Percentiles rank a stretch among this genome's conserved stretches.
phyloP scores from a whole-genome alignment of 2,329 filamentous ascomycete species.

The Alternaria infectoria region DNA sequence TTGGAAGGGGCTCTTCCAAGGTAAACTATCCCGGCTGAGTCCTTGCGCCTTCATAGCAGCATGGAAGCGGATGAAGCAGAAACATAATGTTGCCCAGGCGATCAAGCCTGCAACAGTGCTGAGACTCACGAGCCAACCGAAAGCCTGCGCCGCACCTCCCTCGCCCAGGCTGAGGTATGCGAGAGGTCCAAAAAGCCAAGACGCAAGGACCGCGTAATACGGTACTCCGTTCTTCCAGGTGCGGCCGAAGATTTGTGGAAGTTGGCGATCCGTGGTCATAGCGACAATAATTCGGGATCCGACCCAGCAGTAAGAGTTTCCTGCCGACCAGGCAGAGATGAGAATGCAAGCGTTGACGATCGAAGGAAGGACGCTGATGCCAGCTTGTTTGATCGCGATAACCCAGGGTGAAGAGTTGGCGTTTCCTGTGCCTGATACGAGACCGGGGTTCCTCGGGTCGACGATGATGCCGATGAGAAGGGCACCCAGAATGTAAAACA shows the following conservation, averaged over 20 bases:
- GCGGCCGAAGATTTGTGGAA: conserved; percentile 31
- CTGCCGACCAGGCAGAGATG: conserved; percentile 33
- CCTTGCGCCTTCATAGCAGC: conserved; percentile 70
- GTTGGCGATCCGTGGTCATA: conserved; percentile 29
- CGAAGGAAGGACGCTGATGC: conserved; percentile 48
- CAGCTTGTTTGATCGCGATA: conserved; percentile 55
- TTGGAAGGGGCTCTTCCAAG: conserved; percentile 71
- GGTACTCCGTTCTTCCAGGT: conserved; percentile 68
- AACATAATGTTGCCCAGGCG: conserved; percentile 57
- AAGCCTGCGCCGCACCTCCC: conserved; percentile 50
- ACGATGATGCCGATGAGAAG: conserved; percentile 65
- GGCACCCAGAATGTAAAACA: conserved; percentile 55
- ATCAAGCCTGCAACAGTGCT: conserved; percentile 69
- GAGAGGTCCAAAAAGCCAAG: conserved; percentile 62
- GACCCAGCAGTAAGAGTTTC: conserved; percentile 35
- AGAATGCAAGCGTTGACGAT: conserved; percentile 36
- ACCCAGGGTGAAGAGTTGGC: conserved; percentile 60
- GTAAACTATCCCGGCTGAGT: conserved; percentile 62
- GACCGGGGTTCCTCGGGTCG: conserved; percentile 52
- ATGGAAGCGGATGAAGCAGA: conserved; percentile 73
- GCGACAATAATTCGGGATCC: conserved; percentile 31
- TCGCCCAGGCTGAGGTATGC: conserved; percentile 76
- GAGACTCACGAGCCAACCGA: conserved; percentile 70
- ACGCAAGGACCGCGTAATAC: conserved; percentile 67
- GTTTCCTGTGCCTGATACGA: conserved; percentile 38